phyloP scores from a whole-genome alignment of 805 yeast genomes.

The Candida quercuum region DNA sequence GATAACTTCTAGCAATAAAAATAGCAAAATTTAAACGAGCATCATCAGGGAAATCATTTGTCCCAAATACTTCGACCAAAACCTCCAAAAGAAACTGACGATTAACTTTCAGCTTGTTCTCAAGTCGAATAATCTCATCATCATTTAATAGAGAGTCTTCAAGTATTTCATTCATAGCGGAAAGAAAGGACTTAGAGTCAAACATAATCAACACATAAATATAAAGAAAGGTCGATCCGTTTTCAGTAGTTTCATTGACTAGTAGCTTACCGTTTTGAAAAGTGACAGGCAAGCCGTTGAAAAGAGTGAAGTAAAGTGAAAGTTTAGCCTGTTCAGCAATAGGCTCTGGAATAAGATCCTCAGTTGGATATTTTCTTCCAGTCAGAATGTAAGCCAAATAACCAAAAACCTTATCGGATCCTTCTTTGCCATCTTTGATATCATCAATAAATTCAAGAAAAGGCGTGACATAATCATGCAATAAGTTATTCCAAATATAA shows the following conservation, averaged over 20 bases:
- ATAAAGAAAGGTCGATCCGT: constrained; percentile 65
- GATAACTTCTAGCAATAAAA: constrained; percentile 73
- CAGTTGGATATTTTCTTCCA: constrained; percentile 79
- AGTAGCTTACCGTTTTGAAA: constrained; percentile 25
- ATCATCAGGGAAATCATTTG: constrained; percentile 24
- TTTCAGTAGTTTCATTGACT: constrained; percentile 23
- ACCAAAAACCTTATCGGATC: constrained; percentile 37
- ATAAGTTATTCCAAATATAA: constrained; percentile 65
- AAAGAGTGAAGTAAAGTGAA: constrained; percentile 48
- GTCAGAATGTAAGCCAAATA: constrained; percentile 68
- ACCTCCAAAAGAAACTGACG: constrained; percentile 79
- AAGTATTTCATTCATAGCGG: constrained; percentile 73
- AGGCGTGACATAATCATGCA: constrained; percentile 71
- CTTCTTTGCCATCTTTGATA: constrained; percentile 18
- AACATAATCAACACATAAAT: constrained; percentile 49
- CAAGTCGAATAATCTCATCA: constrained; percentile 32
- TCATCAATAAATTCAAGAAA: constrained; percentile 49
- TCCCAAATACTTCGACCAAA: constrained; percentile 51
- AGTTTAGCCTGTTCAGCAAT: constrained; percentile 40
- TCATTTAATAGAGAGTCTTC: constrained; percentile 77
- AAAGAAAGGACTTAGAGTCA: constrained; percentile 55
- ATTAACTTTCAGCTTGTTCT: constrained; percentile 34
- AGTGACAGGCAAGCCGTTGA: constrained; percentile 46
- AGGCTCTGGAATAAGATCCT: constrained; percentile 34
- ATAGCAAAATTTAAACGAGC: constrained; percentile 44